Evolutionary conservation across 768 basidiomycete species (phyloP), one percentile per base, ranked within the genome.

Genomic region (Chiua virens): DNA sequence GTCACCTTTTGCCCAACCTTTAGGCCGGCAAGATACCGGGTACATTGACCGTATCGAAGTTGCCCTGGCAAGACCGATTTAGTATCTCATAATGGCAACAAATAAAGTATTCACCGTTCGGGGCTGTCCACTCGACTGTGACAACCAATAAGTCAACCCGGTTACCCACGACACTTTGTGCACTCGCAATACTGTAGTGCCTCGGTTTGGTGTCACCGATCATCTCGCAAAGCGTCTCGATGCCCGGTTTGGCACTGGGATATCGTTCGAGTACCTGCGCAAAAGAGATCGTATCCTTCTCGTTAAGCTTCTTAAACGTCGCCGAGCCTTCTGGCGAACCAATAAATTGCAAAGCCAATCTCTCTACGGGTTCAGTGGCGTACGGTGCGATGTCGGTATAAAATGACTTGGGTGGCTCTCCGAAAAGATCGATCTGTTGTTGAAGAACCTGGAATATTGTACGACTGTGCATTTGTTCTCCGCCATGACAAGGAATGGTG

Each of bases 141-240:
- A 99, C 97, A 54, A 99, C 88, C 51, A 99, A 75, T 25, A 99
- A 75, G 69, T 99, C 96, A 8, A 99, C 94, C 50, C 89, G 82
- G 65, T 98, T 81, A 5, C 97, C 97, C 15, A 98, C 95, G 49
- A 89, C 94, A 62, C 88, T 89, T 71, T 98, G 96, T 30, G 93
- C 83, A 58, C 90, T 93, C 20, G 97, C 96, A 64, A 99, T 99
- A 69, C 92, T 96, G 71, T 99, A 99, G 71, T 98, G 97, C 55
- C 97, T 81, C 4, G 96, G 95, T 71, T 97, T 94, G 75, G 92
- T 98, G 66, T 97, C 93, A 1, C 92, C 95, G 40, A 98, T 77
- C 60, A 97, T 67, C 66, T 91, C 89, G 62, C 95, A 94, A 4
- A 97, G 78, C 49, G 78, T 83, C 70, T 92, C 92, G 34, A 98